Percentiles rank a stretch among this genome's conserved stretches.
phyloP scores from a whole-genome alignment of 768 basidiomycete species.

The Mycena galopus region DNA sequence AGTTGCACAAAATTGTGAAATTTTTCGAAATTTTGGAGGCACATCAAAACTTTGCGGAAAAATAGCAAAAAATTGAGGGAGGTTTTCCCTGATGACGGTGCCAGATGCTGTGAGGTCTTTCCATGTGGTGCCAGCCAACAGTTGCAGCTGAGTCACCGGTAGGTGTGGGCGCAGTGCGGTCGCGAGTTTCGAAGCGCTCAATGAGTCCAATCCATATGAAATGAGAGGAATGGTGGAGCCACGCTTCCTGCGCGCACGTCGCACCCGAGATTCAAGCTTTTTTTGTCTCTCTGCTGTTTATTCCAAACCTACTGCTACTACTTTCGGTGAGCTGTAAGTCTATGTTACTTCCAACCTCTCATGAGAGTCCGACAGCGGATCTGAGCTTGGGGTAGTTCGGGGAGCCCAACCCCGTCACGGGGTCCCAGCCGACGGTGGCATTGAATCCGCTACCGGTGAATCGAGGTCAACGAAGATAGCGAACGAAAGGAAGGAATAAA shows the following conservation, averaged over 20 bases:
- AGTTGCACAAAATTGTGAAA: no score
- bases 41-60: no score
- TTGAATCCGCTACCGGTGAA: neutral
- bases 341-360: slow-evolving; percentile 14
- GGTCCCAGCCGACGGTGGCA: no score
- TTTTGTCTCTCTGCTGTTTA: slow-evolving; percentile 9
- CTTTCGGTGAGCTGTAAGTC: slow-evolving; percentile 12
- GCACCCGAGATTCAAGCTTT: slow-evolving; percentile 11
- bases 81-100: neutral
- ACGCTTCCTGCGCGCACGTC: slow-evolving; percentile 6
- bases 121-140: neutral
- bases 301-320: slow-evolving; percentile 11
- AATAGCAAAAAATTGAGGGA: no score
- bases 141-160: slow-evolving; percentile 5
- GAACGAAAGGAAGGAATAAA: neutral
- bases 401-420: neutral
- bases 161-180: slow-evolving; percentile 1
- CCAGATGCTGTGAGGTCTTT: neutral
- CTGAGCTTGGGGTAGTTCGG: slow-evolving; percentile 15
- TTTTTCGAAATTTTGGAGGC: no score
- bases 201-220: slow-evolving; percentile 11
- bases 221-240: neutral
- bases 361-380: slow-evolving; percentile 33
- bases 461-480: neutral
- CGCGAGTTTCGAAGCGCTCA: neutral